These are phyloP conservation scores for Globisporangium radiosum DNA, from an alignment of 352 stramenopile genomes.

Conservation along the genomic window DNA sequence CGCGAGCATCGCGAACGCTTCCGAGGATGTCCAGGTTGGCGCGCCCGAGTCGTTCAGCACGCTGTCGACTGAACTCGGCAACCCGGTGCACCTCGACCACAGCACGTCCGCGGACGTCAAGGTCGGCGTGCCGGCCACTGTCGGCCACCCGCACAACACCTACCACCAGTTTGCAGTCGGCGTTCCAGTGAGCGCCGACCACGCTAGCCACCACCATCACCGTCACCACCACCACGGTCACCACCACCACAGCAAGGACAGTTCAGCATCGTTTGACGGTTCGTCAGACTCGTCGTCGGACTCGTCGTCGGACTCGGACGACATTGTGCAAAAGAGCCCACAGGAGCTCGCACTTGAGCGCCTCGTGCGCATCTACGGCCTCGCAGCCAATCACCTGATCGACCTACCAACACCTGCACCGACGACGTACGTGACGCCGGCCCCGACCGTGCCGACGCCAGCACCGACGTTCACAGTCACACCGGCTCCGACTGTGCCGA, in stretches of 20 bases:
- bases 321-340: slow-evolving; percentile 6
- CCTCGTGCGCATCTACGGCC: slow-evolving; percentile 13
- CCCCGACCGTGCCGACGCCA: slow-evolving; percentile 8
- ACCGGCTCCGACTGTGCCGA: slow-evolving; percentile 5
- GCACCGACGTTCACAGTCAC: slow-evolving; percentile 5
- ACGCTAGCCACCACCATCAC: not conserved
- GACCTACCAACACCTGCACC: slow-evolving; percentile 8
- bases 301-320: not conserved
- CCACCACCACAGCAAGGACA: slow-evolving; percentile 3
- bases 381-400: not conserved
- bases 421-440: slow-evolving; percentile 11
- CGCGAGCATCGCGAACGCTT: not conserved
- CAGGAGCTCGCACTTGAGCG: slow-evolving; percentile 4
- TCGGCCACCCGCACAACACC: slow-evolving; percentile 1
- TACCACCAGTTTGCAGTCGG: slow-evolving; percentile 1
- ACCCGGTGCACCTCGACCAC: slow-evolving; percentile 2
- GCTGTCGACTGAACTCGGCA: slow-evolving; percentile 2
- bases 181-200: slow-evolving; percentile 6
- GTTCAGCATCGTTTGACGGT: not conserved
- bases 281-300: slow-evolving; percentile 3
- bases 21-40: slow-evolving; percentile 2
- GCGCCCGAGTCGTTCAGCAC: slow-evolving; percentile 2
- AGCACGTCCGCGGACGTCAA: not conserved
- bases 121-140: not conserved
- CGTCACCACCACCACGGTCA: slow-evolving; percentile 2